These are phyloP conservation scores for Colletotrichum gigasporum DNA, from an alignment of 2,329 filamentous ascomycete species.

Conservation along the genomic window DNA sequence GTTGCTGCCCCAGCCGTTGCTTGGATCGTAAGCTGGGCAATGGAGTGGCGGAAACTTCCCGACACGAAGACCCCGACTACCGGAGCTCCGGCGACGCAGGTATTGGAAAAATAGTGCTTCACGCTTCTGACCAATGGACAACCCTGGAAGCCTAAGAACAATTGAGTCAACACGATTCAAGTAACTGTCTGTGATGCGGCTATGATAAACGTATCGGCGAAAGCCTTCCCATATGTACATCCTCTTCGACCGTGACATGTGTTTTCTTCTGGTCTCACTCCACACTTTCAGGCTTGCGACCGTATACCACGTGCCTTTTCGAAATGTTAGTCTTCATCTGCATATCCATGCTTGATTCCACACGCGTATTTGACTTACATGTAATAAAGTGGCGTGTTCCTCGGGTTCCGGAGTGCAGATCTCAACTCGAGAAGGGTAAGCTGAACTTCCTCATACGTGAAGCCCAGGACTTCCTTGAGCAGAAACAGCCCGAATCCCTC, in stretches of 20 bases:
- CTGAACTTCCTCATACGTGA: constrained; percentile 36
- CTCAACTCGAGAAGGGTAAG: constrained; percentile 34
- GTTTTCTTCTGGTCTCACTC: neutral
- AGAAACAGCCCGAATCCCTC: constrained; percentile 40
- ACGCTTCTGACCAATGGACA: too few relatives aligned
- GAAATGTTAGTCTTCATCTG: neutral
- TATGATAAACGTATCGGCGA: too few relatives aligned
- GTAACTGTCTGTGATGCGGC: too few relatives aligned
- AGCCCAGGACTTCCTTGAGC: constrained; percentile 41
- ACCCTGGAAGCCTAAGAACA: too few relatives aligned
- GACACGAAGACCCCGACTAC: neutral
- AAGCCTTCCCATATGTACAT: too few relatives aligned
- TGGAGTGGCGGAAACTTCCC: neutral
- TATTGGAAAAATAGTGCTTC: too few relatives aligned
- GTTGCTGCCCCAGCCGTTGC: constrained; percentile 2
- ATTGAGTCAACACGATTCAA: too few relatives aligned
- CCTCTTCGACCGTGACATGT: too few relatives aligned
- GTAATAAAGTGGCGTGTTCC: neutral
- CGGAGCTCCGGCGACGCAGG: neutral
- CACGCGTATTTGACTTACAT: neutral
- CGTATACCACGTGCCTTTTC: constrained; percentile 2
- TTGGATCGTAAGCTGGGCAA: constrained; percentile 7
- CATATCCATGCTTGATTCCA: neutral
- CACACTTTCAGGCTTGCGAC: neutral
- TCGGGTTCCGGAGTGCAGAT: neutral